Conservation (phyloP, 768 basidiomycete species). For the Xerocomus potaroensis region DNA sequence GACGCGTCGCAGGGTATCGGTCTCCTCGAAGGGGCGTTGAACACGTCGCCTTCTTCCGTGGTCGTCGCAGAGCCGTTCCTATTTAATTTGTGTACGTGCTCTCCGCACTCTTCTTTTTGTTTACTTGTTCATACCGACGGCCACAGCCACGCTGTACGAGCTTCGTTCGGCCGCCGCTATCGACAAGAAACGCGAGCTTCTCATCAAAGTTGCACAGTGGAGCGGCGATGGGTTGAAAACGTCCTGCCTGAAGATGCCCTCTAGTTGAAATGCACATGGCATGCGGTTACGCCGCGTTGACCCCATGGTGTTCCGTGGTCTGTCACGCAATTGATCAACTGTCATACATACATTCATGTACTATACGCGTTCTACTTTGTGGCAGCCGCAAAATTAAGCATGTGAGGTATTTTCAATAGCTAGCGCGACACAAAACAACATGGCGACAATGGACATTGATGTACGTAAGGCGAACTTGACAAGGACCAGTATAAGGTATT, state of each 20-base stretch:
- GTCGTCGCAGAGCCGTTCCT: constrained; percentile 79
- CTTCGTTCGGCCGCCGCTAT: constrained; percentile 67
- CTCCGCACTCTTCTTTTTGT: neutral
- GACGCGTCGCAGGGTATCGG: constrained; percentile 56
- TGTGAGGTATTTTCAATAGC: constrained; percentile 20
- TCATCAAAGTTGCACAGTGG: constrained; percentile 79
- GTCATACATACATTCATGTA: too few species aligned
- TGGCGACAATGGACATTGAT: constrained; percentile 20
- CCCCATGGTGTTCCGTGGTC: too few species aligned
- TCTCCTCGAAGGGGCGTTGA: constrained; percentile 59
- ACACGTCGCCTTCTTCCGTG: constrained; percentile 62
- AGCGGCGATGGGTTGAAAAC: constrained; percentile 79
- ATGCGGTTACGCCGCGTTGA: too few species aligned
- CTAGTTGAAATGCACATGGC: constrained; percentile 34
- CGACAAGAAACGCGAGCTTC: constrained; percentile 71
- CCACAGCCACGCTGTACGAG: constrained; percentile 73
- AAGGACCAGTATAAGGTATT: constrained; percentile 11
- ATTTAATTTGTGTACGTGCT: constrained; percentile 72
- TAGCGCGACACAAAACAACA: constrained; percentile 25
- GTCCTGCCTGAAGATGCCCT: constrained; percentile 75
- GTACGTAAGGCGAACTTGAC: constrained; percentile 10
- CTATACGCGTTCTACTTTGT: too few species aligned
- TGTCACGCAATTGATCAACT: too few species aligned
- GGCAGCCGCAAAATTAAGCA: constrained; percentile 1
- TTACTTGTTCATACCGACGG: neutral